Evolutionary conservation across 129 eudicot species (phyloP).

Genomic region (Tagetes erecta): DNA sequence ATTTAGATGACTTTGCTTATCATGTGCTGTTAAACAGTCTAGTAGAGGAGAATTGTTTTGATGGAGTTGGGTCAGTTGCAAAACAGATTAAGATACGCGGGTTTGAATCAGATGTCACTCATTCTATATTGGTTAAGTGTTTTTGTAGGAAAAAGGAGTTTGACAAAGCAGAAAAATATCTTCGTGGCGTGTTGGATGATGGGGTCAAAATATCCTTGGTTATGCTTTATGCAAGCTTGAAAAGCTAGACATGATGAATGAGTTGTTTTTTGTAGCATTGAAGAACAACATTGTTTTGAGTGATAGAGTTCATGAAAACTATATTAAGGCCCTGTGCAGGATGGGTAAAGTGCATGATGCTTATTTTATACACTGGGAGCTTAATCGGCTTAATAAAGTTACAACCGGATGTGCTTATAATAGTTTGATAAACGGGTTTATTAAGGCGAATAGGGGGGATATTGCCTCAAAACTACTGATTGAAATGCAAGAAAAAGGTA

Average conservation of each 20-base stretch:
- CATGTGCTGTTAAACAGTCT: slow-evolving; percentile 73
- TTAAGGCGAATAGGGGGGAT: slow-evolving; percentile 53
- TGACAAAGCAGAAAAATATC: slow-evolving; percentile 63
- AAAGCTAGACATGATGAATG: slow-evolving; percentile 76
- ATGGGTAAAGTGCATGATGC: slow-evolving; percentile 62
- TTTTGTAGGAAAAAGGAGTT: slow-evolving; percentile 56
- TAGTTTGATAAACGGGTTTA: slow-evolving; percentile 56
- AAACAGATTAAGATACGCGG: slow-evolving; percentile 73
- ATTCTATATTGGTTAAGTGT: slow-evolving; percentile 59
- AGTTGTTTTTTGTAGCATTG: slow-evolving; percentile 55
- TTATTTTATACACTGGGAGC: slow-evolving; percentile 45
- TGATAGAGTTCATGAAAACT: slow-evolving; percentile 40
- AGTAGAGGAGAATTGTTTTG: slow-evolving; percentile 57
- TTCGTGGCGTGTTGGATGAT: slow-evolving; percentile 42
- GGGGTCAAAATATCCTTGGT: slow-evolving; percentile 47
- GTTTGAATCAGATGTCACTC: slow-evolving; percentile 46
- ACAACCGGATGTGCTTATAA: slow-evolving; percentile 46
- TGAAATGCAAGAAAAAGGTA: slow-evolving; percentile 89
- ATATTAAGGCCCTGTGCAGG: slow-evolving; percentile 63
- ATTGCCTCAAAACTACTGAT: slow-evolving; percentile 61
- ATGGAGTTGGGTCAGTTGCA: slow-evolving; percentile 53
- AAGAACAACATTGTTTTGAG: slow-evolving; percentile 43
- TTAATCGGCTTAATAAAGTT: slow-evolving; percentile 43
- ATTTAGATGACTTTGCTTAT: slow-evolving; percentile 59
- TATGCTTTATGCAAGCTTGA: slow-evolving; percentile 72